A percentile compares a stretch with the other conserved stretches of the same genome.
Conservation (phyloP, 1,284 basidiomycete genomes). For the Trichosporon ovoides region DNA sequence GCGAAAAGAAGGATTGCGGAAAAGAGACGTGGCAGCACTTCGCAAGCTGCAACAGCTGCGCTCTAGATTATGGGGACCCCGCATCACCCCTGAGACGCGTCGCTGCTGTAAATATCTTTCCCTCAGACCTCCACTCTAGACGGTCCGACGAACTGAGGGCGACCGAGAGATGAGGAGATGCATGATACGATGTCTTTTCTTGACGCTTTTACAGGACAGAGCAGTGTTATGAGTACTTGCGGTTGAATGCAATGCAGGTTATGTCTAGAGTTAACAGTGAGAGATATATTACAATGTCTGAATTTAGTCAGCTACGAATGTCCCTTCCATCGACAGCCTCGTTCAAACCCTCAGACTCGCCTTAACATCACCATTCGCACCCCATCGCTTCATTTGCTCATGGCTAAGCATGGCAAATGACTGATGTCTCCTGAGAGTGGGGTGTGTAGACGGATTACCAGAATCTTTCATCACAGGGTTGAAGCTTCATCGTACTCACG, state of each 20-base stretch:
- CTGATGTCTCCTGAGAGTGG: slow-evolving; percentile 13
- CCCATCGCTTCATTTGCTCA: slow-evolving; percentile 10
- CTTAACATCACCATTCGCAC: slow-evolving; percentile 32
- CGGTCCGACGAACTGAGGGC: too few relatives aligned
- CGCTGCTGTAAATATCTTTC: background rate
- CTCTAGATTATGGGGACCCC: background rate
- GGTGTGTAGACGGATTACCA: slow-evolving; percentile 39
- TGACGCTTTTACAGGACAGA: background rate
- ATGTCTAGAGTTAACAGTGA: background rate
- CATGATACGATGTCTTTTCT: background rate
- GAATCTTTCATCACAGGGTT: slow-evolving; percentile 30
- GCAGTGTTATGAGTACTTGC: background rate
- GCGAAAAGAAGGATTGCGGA: background rate
- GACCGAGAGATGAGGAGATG: too few relatives aligned
- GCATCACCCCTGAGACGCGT: background rate
- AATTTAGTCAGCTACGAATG: background rate
- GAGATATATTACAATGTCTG: background rate
- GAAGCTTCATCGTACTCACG: background rate
- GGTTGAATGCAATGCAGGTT: slow-evolving; percentile 1
- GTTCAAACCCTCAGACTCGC: slow-evolving; percentile 36
- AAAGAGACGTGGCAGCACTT: background rate
- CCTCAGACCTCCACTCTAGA: background rate
- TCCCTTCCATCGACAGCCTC: background rate
- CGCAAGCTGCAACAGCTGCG: background rate
- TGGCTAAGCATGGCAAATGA: background rate